Base-by-base conservation (phyloP, 805 yeast genomes). In the Candida schatavii region DNA sequence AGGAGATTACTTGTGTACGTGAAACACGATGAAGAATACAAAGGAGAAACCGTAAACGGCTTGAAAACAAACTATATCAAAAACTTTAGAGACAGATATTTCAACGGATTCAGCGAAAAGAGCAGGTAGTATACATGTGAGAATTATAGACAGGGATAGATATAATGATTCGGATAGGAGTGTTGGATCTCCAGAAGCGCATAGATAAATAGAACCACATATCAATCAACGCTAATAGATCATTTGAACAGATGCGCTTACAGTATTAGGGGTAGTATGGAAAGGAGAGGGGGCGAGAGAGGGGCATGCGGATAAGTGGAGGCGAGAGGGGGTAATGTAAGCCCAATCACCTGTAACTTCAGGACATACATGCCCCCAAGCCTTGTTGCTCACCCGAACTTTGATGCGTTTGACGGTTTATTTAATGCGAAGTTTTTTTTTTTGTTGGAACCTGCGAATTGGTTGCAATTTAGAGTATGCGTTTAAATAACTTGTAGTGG, bases 1-100 rank as follows among this genome's bases (percentile, higher is more conserved):
- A 73, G 99, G 59, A 72, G 96, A 51, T 68, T 91, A 39, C 61
- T 91, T 43, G 91, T 86, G 4, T 91, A 91, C 56, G 81, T 81
- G 38, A 83, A 88, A 55, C 67, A 86, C 41, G 80, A 68, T 18
- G 63, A 51, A 0, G 35, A 19, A 10, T 80, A 73, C 56, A 63
- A 75, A 37, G 87, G 88, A 1, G 59, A 64, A 21, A 67, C 73
- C 3, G 61, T 59, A 35, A 66, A 66, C 39, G 72, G 75, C 7
- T 63, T 78, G 51, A 66, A 72, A 41, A 69, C 70, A 5, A 54
- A 62, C 11, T 74, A 76, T 45, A 81, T 83, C 21, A 63, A 57
- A 35, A 59, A 66, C 46, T 88, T 88, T 56, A 75, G 96, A 55
- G 85, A 83, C 26, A 72, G 90, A 47, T 89, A 88, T 56, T 87